Evolutionary conservation across 768 basidiomycete genomes (phyloP), one percentile per base, ranked within the genome.

Genomic region (Myochromella boudieri): DNA sequence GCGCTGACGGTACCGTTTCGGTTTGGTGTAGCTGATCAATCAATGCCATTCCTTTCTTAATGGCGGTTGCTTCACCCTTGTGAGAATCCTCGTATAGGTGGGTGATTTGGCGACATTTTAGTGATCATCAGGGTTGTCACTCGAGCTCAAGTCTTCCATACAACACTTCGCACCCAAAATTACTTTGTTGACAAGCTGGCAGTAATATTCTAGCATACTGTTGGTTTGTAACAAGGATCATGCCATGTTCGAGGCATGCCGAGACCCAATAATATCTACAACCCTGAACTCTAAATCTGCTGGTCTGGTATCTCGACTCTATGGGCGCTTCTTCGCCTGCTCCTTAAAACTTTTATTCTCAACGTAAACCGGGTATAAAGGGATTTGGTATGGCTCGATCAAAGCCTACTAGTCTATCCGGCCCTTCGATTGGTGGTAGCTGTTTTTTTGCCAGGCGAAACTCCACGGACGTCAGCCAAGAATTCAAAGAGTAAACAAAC

Each of bases 1-100:
- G 94, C 20, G 92, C 97, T 28, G 97, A 99, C 68, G 95, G 97
- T 31, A 79, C 80, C 51, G 84, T 88, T 36, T 68, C 82, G 45
- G 79, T 97, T 44, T 99, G 95, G 97, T 91, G 83, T 73, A 87
- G 84, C 69, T 90, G 62, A 68, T 42, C 42, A 27, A 36, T 51
- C 37, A 43, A 51, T 53, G 44, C 11, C 36, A 44, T 49, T 20
- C 33, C 34, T 34, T 53, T 27, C 21, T 34, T 49, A 42, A 14
- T n/a, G n/a, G 42, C 43, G 38, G 39, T 32, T 14, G 25, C 5
- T 17, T 10, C 40, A 11, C 27, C 24, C 14, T 49, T 46, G 39
- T 15, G 17, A 10, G 15, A 15, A 43, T 42, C 11, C 18, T 15
- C 21, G 25, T 10, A 15, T 24, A 24, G 26, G 34, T 7, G 21